A percentile compares a stretch with the other conserved stretches of the same genome.
Conservation (phyloP, 2,329 filamentous ascomycete species). For the Trichophyton equinum region DNA sequence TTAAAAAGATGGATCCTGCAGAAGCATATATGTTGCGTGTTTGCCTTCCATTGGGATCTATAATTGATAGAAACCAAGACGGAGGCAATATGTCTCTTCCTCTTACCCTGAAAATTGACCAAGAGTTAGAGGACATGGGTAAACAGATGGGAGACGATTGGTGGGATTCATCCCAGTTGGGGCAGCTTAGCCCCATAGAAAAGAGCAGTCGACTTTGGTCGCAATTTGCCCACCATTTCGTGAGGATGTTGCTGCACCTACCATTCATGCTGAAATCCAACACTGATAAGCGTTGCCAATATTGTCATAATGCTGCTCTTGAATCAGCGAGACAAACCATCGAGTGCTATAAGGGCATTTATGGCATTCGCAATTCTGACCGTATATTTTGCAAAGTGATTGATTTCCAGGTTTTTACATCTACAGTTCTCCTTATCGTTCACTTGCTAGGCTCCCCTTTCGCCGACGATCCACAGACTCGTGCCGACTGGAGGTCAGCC, state of each 20-base stretch:
- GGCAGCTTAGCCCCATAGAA: slow-evolving; percentile 17
- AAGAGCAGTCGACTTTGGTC: slow-evolving; percentile 19
- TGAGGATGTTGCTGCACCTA: slow-evolving; percentile 33
- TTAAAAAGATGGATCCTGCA: slow-evolving; percentile 10
- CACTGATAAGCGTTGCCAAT: slow-evolving; percentile 26
- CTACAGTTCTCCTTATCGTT: slow-evolving; percentile 34
- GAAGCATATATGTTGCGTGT: slow-evolving; percentile 25
- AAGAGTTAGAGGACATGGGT: slow-evolving; percentile 27
- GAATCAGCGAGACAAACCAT: slow-evolving; percentile 34
- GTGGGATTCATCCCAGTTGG: slow-evolving; percentile 19
- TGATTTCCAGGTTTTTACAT: slow-evolving; percentile 39
- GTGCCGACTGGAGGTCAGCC: slow-evolving; percentile 23
- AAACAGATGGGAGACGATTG: slow-evolving; percentile 22
- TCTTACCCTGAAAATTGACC: slow-evolving; percentile 30
- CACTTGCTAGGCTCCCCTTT: slow-evolving; percentile 27
- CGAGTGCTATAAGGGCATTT: slow-evolving; percentile 26
- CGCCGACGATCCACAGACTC: neutral
- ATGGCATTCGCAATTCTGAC: slow-evolving; percentile 12
- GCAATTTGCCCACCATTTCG: slow-evolving; percentile 31
- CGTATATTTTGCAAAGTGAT: slow-evolving; percentile 34
- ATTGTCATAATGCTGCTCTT: slow-evolving; percentile 29
- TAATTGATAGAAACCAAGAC: slow-evolving; percentile 33
- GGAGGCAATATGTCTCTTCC: slow-evolving; percentile 25
- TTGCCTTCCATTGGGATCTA: slow-evolving; percentile 25
- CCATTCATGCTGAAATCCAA: slow-evolving; percentile 35